These are phyloP conservation scores for Amanita polypyramis DNA, from an alignment of 768 basidiomycete species.

Conservation along the genomic window DNA sequence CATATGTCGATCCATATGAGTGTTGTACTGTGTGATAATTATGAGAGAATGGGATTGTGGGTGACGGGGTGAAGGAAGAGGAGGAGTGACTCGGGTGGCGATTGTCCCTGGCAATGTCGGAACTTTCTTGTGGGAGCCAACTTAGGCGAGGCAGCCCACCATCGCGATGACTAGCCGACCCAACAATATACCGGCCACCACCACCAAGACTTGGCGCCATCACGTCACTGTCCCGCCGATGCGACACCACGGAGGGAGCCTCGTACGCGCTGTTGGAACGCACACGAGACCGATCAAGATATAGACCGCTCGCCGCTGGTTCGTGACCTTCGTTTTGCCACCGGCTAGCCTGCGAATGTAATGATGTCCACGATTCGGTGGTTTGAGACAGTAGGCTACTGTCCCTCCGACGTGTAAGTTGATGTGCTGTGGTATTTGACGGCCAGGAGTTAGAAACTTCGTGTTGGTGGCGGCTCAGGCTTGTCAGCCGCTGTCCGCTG, in stretches of 20 bases:
- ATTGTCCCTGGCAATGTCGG: conserved; percentile 22
- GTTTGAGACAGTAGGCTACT: conserved; percentile 15
- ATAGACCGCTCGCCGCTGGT: conserved; percentile 17
- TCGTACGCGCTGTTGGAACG: conserved; percentile 30
- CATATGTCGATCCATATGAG: conserved; percentile 33
- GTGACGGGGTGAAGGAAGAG: conserved; percentile 24
- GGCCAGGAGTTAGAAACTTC: conserved; percentile 11
- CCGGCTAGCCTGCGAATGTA: conserved; percentile 25
- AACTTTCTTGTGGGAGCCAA: conserved; percentile 26
- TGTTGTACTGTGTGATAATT: conserved; percentile 26
- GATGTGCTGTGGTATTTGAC: conserved; percentile 12
- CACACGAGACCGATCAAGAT: conserved; percentile 24
- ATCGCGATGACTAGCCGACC: conserved; percentile 17
- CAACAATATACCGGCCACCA: conserved; percentile 15
- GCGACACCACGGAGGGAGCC: conserved; percentile 12
- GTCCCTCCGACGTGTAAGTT: conserved; percentile 22
- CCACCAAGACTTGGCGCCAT: conserved; percentile 16
- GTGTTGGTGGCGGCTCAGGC: conserved; percentile 11
- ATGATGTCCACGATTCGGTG: conserved; percentile 25
- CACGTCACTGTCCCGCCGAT: conserved; percentile 21
- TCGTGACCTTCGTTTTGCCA: conserved; percentile 29
- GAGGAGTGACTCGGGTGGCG: conserved; percentile 14
- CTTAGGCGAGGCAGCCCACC: conserved; percentile 24
- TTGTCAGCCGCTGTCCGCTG: conserved; percentile 16
- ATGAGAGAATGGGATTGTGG: conserved; percentile 27